These are phyloP conservation scores for Candida sojae DNA, from an alignment of 1,139 yeast genomes.

Conservation along the genomic window DNA sequence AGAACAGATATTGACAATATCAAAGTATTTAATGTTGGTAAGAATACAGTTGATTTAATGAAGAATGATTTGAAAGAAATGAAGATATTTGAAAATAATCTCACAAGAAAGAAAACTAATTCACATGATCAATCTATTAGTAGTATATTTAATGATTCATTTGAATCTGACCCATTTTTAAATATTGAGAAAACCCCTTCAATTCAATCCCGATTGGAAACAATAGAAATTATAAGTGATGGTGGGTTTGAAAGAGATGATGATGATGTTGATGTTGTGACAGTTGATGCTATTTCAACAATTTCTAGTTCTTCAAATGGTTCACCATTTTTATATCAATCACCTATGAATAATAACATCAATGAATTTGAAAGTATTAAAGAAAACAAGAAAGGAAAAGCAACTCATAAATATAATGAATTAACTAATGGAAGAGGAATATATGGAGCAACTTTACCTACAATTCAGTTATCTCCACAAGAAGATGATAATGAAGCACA, in stretches of 20 bases:
- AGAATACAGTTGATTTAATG: background rate
- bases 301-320: background rate
- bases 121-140: background rate
- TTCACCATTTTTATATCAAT: background rate
- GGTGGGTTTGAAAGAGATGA: background rate
- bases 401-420: too few species aligned
- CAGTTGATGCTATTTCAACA: background rate
- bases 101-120: background rate
- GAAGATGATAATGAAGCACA: too few species aligned
- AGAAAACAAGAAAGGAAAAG: background rate
- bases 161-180: background rate
- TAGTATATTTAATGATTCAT: background rate
- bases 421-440: background rate
- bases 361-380: background rate
- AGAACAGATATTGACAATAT: slow-evolving; percentile 4
- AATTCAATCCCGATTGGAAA: background rate
- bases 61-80: background rate
- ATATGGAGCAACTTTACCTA: background rate
- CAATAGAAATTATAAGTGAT: slow-evolving; percentile 3
- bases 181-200: background rate
- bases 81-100: background rate
- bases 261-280: background rate
- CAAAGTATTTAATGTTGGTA: slow-evolving; percentile 3
- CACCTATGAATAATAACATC: background rate
- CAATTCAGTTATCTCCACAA: background rate